These are phyloP conservation scores for Populus hybrid DNA, from an alignment of 441 rosid genomes.

Conservation along the genomic window DNA sequence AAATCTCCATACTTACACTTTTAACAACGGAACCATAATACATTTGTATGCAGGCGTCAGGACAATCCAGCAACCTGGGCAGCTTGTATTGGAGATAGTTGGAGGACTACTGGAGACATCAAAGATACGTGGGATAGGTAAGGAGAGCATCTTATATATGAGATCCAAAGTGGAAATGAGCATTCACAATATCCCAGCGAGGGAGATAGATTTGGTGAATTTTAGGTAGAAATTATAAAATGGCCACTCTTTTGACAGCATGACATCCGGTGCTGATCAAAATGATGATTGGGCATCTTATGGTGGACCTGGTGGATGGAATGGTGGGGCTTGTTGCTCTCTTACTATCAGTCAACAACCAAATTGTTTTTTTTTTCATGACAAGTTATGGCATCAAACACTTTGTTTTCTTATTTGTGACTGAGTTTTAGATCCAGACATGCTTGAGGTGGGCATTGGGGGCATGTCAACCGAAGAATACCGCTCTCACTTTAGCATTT, in stretches of 20 bases:
- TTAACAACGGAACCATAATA: not conserved
- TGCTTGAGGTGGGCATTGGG: slow-evolving; percentile 60
- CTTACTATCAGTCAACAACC: not conserved
- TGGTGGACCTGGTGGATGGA: slow-evolving; percentile 56
- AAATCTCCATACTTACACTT: not conserved
- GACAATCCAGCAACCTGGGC: slow-evolving; percentile 49
- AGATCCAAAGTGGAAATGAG: not conserved
- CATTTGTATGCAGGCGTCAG: slow-evolving; percentile 33
- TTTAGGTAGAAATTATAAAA: not conserved
- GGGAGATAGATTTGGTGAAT: not conserved
- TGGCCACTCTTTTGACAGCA: not conserved
- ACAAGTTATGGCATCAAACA: not conserved
- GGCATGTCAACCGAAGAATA: slow-evolving; percentile 43
- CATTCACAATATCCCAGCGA: no score
- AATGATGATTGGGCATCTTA: slow-evolving; percentile 42
- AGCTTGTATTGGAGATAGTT: slow-evolving; percentile 37
- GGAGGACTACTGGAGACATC: slow-evolving; percentile 52
- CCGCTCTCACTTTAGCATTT: slow-evolving; percentile 45
- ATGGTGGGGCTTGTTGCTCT: slow-evolving; percentile 26
- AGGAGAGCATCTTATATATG: not conserved
- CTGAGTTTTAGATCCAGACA: slow-evolving; percentile 39
- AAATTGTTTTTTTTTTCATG: not conserved
- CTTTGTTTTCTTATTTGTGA: not conserved
- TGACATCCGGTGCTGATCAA: slow-evolving; percentile 34
- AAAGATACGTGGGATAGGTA: slow-evolving; percentile 46